Conservation (phyloP, 1,284 basidiomycete genomes). For the Tetrapyrgos nigripes region DNA sequence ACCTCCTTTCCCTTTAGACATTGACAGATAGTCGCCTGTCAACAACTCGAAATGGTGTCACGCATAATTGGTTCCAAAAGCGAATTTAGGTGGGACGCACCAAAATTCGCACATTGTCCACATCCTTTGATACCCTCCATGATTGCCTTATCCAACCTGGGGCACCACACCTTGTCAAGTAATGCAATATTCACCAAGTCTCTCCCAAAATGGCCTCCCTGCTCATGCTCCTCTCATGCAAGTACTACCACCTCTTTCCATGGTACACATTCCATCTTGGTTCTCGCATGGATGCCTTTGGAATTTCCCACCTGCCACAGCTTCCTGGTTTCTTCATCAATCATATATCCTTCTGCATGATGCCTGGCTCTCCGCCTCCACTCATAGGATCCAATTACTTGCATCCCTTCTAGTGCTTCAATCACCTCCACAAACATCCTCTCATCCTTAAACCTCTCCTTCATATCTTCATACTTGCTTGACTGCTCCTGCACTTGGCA, state of each 20-base stretch:
- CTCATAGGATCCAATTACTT: constrained; percentile 34
- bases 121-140: too few relatives aligned
- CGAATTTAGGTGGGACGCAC: too few relatives aligned
- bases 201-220: constrained; percentile 35
- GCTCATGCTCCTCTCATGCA: constrained; percentile 21
- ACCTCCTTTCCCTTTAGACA: too few relatives aligned
- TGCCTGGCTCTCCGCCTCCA: constrained; percentile 21
- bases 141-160: too few relatives aligned
- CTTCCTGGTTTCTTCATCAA: too few relatives aligned
- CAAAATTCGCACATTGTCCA: too few relatives aligned
- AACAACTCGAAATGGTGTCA: constrained; percentile 42
- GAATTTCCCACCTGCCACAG: too few relatives aligned
- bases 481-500: constrained; percentile 19
- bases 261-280: constrained; percentile 23
- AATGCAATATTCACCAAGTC: constrained; percentile 34
- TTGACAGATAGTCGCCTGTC: constrained; percentile 41
- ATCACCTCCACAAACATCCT: constrained; percentile 33
- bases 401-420: too few relatives aligned
- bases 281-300: constrained; percentile 21
- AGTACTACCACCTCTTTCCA: constrained; percentile 18
- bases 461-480: constrained; percentile 15
- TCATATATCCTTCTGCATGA: too few relatives aligned
- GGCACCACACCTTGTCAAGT: too few relatives aligned
- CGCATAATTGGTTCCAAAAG: constrained; percentile 32
- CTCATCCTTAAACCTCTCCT: constrained; percentile 18